Base-by-base conservation (phyloP, 2,329 filamentous ascomycete species). In the Ophioceras dolichostomum region DNA sequence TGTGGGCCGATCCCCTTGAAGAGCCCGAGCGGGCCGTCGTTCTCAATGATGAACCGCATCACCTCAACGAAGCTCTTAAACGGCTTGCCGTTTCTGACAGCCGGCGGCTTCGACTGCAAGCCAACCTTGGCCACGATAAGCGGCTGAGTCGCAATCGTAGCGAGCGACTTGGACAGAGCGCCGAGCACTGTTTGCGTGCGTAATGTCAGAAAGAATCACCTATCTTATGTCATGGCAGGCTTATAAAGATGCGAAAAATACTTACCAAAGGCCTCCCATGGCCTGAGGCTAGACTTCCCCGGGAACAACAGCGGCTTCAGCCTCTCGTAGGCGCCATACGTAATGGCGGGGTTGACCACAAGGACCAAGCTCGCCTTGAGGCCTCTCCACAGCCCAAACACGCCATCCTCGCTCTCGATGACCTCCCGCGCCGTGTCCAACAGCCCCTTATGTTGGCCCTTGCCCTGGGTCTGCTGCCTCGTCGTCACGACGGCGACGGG, bases 1-100 rank as follows among this genome's bases (percentile, higher is more conserved):
- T 98, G 91, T 3, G 91, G 91, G 0, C 77, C 87, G 47, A 98
- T 94, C 30, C 91, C 91, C 65, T 98, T 98, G 68, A 96, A 98
- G 2, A 98, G 68, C n/a, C 82, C 82, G 10, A 80, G 51, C 1
- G 73, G 56, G 4, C 91, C 91, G 55, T 98, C 91, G 43, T 94
- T 79, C 51, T 94, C 68, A 39, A 95, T 63, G 48, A 98, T 95
- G 57, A 93, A 96, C 43, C 70, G 69, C 86, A 98, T 94, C 21
- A 98, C 91, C 57, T 98, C 91, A 36, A 81, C 63, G 48, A 98
- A 98, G 44, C 79, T 83, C 58, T 86, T 88, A 65, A 98, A 98
- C 0, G 85, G 87, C 62, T 89, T 93, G 43, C 88, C 89, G 44
- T 87, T 72, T 37, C 88, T 76, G 17, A 76, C 71, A 42, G 87